A percentile compares a stretch with the other conserved stretches of the same genome.
phyloP scores from a whole-genome alignment of 176 grass and related monocot genomes.

The Ampelocalamus luodianensis region DNA sequence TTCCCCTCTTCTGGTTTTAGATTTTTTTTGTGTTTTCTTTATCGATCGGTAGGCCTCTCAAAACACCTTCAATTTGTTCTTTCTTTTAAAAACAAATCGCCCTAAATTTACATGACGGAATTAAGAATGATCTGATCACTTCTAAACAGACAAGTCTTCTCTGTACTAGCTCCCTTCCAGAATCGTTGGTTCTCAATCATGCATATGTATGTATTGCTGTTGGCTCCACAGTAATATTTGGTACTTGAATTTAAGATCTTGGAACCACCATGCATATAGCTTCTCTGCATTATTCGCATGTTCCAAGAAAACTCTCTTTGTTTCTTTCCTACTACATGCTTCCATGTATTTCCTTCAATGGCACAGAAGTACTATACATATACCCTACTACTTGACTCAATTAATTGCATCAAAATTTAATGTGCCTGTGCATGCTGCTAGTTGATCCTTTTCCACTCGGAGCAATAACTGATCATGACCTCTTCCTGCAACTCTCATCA shows the following conservation, averaged over 20 bases:
- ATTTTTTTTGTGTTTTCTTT: not conserved
- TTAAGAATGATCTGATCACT: not conserved
- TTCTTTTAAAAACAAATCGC: not conserved
- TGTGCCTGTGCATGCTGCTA: not conserved
- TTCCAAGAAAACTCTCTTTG: constrained; percentile 51
- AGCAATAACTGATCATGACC: constrained; percentile 56
- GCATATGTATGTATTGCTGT: constrained; percentile 12
- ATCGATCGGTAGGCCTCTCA: not conserved
- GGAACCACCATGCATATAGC: not conserved
- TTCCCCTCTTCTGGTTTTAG: not conserved
- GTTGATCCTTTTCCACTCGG: constrained; percentile 15
- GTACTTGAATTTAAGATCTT: constrained; percentile 46
- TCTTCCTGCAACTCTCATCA: constrained; percentile 52
- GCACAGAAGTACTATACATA: not conserved
- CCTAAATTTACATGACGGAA: not conserved
- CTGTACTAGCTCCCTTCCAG: not conserved
- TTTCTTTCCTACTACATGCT: constrained; percentile 35
- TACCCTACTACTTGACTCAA: constrained; percentile 10
- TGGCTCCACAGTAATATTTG: constrained; percentile 29
- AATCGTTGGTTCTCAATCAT: constrained; percentile 30
- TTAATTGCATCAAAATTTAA: constrained; percentile 28
- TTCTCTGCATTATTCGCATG: constrained; percentile 38
- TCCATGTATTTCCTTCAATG: constrained; percentile 37
- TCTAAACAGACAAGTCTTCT: constrained; percentile 19
- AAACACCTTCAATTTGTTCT: constrained; percentile 19